Conservation (phyloP, 176 grass and related monocot species). For the Phragmites australis region DNA sequence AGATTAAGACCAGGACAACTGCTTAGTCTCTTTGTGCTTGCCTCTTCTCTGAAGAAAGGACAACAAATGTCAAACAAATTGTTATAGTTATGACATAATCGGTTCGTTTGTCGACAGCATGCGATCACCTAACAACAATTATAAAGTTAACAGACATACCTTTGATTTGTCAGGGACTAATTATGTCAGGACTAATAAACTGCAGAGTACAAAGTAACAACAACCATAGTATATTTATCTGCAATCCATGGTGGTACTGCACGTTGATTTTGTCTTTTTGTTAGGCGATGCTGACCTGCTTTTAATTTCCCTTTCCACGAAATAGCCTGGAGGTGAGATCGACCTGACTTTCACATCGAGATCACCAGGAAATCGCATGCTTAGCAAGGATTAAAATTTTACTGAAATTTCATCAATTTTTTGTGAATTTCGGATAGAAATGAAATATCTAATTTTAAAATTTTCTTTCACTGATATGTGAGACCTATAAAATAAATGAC, state of each 20-base stretch:
- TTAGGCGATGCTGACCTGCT: conserved; percentile 26
- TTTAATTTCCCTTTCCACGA: conserved; percentile 23
- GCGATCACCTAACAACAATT: conserved; percentile 38
- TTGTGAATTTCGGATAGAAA: too few species aligned
- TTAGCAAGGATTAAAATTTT: too few species aligned
- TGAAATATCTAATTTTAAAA: too few species aligned
- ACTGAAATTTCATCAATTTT: too few species aligned
- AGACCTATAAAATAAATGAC: too few species aligned
- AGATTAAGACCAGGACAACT: background rate
- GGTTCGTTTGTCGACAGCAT: conserved; percentile 30
- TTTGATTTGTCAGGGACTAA: background rate
- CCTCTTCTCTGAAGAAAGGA: conserved; percentile 1
- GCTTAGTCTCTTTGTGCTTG: background rate
- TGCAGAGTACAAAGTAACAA: conserved; percentile 15
- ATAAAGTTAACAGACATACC: conserved; percentile 15
- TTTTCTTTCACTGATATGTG: too few species aligned
- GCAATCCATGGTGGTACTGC: background rate
- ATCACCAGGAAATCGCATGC: conserved; percentile 17
- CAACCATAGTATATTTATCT: background rate
- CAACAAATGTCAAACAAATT: background rate
- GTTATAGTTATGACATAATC: conserved; percentile 13
- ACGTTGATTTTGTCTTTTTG: conserved; percentile 19
- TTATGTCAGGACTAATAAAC: conserved; percentile 25
- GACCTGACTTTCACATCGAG: conserved; percentile 23
- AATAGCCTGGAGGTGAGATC: conserved; percentile 29